Evolutionary conservation across 2,329 filamentous ascomycete genomes (phyloP).

Genomic region (Exophiala aquamarina): DNA sequence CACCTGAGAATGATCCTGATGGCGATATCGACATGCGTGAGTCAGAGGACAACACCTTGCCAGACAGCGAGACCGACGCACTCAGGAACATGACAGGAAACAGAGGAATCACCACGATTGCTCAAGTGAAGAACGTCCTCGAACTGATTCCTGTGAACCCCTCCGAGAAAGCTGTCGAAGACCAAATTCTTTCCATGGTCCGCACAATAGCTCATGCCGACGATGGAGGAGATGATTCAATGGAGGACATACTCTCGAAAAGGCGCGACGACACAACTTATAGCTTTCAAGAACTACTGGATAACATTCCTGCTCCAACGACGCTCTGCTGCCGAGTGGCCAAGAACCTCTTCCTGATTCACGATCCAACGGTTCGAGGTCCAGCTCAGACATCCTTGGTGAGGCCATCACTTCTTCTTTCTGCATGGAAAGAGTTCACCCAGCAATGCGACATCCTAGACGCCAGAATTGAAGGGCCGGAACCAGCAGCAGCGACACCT

Average conservation of each 20-base stretch:
- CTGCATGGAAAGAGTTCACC: constrained; percentile 21
- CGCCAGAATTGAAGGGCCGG: constrained; percentile 10
- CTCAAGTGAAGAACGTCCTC: constrained; percentile 46
- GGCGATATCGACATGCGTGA: neutral
- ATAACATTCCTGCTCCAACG: constrained; percentile 22
- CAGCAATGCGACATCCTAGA: constrained; percentile 18
- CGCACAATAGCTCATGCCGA: constrained; percentile 1
- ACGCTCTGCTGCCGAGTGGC: constrained; percentile 8
- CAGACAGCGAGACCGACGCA: neutral
- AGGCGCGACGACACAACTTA: neutral
- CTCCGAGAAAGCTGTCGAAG: constrained; percentile 6
- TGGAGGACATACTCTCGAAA: neutral
- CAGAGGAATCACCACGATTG: constrained; percentile 38
- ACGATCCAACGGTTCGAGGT: neutral
- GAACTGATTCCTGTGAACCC: constrained; percentile 38
- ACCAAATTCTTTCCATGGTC: constrained; percentile 5
- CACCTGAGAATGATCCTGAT: neutral
- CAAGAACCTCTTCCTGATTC: constrained; percentile 11
- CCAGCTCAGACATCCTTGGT: constrained; percentile 12
- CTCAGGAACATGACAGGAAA: neutral
- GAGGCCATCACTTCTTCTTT: constrained; percentile 9
- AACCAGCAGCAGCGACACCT: no score
- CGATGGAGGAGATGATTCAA: constrained; percentile 1
- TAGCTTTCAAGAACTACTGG: constrained; percentile 15
- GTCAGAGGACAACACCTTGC: neutral